phyloP scores from a whole-genome alignment of 2,329 filamentous ascomycete genomes.

The Penicillium polonicum region DNA sequence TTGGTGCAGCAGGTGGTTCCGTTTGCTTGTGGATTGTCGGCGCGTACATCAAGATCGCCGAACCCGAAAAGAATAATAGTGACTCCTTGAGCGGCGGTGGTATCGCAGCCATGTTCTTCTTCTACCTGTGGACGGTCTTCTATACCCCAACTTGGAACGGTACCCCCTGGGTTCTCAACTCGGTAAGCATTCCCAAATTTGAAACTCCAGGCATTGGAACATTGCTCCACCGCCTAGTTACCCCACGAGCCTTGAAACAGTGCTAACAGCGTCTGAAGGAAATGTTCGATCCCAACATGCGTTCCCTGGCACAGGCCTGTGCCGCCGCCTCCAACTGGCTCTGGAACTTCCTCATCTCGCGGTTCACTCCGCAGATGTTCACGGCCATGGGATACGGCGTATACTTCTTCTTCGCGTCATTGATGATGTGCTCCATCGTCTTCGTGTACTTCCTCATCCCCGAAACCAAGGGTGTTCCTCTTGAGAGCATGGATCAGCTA shows the following conservation, averaged over 20 bases:
- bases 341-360: slow-evolving; percentile 41
- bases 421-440: slow-evolving; percentile 57
- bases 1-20: slow-evolving; percentile 62
- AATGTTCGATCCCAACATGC: slow-evolving; percentile 71
- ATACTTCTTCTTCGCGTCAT: slow-evolving; percentile 65
- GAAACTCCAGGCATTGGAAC: neutral
- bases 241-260: neutral
- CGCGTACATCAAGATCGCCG: slow-evolving; percentile 39
- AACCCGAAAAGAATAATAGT: slow-evolving; percentile 26
- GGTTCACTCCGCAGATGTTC: slow-evolving; percentile 47
- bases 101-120: slow-evolving; percentile 59
- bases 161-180: slow-evolving; percentile 74
- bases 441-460: slow-evolving; percentile 63
- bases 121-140: slow-evolving; percentile 72
- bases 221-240: neutral
- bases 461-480: slow-evolving; percentile 63
- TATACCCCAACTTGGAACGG: slow-evolving; percentile 74
- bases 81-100: slow-evolving; percentile 31
- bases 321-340: slow-evolving; percentile 49
- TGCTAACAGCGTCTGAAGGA: slow-evolving; percentile 38
- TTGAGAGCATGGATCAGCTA: slow-evolving; percentile 63
- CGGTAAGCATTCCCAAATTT: slow-evolving; percentile 28
- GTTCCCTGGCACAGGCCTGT: slow-evolving; percentile 69
- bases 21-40: slow-evolving; percentile 41
- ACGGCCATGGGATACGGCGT: slow-evolving; percentile 55